phyloP scores from a whole-genome alignment of 2,329 filamentous ascomycete species.

The Fusarium chlamydosporum region DNA sequence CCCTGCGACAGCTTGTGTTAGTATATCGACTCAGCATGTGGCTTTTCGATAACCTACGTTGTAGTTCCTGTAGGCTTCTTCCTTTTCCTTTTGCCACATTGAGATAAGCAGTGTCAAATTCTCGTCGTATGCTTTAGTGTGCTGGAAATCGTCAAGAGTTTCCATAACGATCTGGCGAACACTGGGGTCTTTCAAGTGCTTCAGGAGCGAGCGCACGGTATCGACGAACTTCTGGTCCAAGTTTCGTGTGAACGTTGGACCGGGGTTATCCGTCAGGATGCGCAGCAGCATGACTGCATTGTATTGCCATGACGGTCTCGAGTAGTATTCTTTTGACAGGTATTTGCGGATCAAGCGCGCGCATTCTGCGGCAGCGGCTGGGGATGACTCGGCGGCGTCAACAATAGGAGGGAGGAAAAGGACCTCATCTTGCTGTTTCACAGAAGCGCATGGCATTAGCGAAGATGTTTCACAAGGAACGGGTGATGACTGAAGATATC shows the following conservation, averaged over 20 bases:
- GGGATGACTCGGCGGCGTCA: constrained; percentile 93
- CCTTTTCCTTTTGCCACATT: constrained; percentile 94
- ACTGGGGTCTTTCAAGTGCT: constrained; percentile 77
- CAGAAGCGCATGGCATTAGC: constrained; percentile 21
- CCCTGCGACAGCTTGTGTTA: constrained; percentile 43
- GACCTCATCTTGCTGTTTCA: constrained; percentile 84
- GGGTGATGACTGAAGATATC: constrained; percentile 28
- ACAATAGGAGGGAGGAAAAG: constrained; percentile 94
- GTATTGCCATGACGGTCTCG: constrained; percentile 82
- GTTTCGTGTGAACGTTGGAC: constrained; percentile 89
- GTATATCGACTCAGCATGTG: constrained; percentile 8
- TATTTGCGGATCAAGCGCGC: constrained; percentile 86
- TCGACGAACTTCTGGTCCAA: constrained; percentile 87
- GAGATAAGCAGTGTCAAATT: constrained; percentile 77
- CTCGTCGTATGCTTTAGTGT: constrained; percentile 79
- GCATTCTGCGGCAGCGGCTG: constrained; percentile 84
- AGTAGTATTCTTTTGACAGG: constrained; percentile 78
- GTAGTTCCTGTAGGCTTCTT: constrained; percentile 68
- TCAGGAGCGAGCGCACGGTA: constrained; percentile 80
- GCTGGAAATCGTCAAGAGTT: constrained; percentile 83
- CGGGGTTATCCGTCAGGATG: constrained; percentile 93
- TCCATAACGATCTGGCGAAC: constrained; percentile 91
- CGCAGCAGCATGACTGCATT: constrained; percentile 96
- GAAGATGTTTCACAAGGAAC: background rate
- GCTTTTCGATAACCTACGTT: constrained; percentile 59